A percentile compares a stretch with the other conserved stretches of the same genome.
phyloP scores from a whole-genome alignment of 805 yeast species.

The Cyberlindnera saturnus region DNA sequence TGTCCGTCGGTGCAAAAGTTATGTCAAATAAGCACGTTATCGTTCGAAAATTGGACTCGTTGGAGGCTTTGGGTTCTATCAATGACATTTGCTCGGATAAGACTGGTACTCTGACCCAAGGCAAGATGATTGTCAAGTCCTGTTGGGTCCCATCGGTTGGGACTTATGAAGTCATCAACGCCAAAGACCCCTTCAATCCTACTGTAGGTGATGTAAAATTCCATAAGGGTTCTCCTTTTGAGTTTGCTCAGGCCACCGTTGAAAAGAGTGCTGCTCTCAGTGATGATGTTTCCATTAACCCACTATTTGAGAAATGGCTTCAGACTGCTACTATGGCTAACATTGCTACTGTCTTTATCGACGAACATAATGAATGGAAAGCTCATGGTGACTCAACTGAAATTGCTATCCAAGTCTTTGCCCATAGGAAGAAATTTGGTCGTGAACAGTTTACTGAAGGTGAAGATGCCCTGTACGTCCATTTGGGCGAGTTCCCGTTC shows the following conservation, averaged over 20 bases:
- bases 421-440: conserved; percentile 48
- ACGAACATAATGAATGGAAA: conserved; percentile 49
- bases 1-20: conserved; percentile 76
- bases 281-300: neutral
- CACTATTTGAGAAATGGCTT: conserved; percentile 41
- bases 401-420: conserved; percentile 78
- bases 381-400: conserved; percentile 90
- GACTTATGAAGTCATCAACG: conserved; percentile 44
- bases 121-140: conserved; percentile 65
- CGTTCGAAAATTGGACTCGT: conserved; percentile 70
- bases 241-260: conserved; percentile 17
- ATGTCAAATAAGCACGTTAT: conserved; percentile 63
- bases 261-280: conserved; percentile 4
- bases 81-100: conserved; percentile 79
- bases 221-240: conserved; percentile 13
- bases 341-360: conserved; percentile 59
- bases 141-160: conserved; percentile 67
- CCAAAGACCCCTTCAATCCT: conserved; percentile 61
- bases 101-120: conserved; percentile 78
- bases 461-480: conserved; percentile 23
- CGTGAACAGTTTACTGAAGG: conserved; percentile 39
- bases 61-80: conserved; percentile 75
- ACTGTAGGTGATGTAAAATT: conserved; percentile 40
- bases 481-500: conserved; percentile 63
- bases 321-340: conserved; percentile 71